Percentiles rank a stretch among this genome's conserved stretches.
Conservation (phyloP, 78 protist species). For the Polysphondylium violaceum region DNA sequence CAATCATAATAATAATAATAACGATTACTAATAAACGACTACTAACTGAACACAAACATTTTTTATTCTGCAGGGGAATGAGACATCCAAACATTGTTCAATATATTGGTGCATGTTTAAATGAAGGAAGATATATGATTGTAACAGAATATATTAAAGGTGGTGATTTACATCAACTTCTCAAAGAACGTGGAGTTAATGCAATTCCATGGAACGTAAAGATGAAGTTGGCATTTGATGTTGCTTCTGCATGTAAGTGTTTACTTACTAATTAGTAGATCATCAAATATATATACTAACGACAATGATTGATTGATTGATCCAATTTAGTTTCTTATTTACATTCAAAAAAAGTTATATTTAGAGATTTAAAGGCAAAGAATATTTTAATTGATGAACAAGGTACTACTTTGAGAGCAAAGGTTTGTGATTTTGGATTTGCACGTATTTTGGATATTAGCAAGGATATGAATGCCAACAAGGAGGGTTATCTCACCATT, state of each 20-base stretch:
- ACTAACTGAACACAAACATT: neutral
- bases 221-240: slow-evolving; percentile 52
- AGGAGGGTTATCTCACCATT: slow-evolving; percentile 43
- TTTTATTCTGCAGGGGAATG: slow-evolving; percentile 21
- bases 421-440: slow-evolving; percentile 76
- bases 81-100: slow-evolving; percentile 74
- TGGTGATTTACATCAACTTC: slow-evolving; percentile 55
- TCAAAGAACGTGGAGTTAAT: slow-evolving; percentile 16
- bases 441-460: slow-evolving; percentile 31
- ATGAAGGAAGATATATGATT: slow-evolving; percentile 68
- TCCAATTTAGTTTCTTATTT: slow-evolving; percentile 45
- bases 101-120: slow-evolving; percentile 50
- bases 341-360: slow-evolving; percentile 63
- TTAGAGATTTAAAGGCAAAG: slow-evolving; percentile 78
- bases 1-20: neutral
- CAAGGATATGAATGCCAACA: neutral
- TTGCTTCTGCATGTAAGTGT: slow-evolving; percentile 73
- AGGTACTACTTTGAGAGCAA: slow-evolving; percentile 40
- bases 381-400: slow-evolving; percentile 67
- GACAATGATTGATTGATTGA: neutral
- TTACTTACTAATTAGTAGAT: neutral
- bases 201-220: slow-evolving; percentile 38
- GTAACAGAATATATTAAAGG: slow-evolving; percentile 66
- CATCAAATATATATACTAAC: neutral
- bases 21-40: neutral